Percentiles rank a stretch among this genome's conserved stretches.
phyloP scores from a whole-genome alignment of 2,329 filamentous ascomycete species.

The Fusarium lateritium region DNA sequence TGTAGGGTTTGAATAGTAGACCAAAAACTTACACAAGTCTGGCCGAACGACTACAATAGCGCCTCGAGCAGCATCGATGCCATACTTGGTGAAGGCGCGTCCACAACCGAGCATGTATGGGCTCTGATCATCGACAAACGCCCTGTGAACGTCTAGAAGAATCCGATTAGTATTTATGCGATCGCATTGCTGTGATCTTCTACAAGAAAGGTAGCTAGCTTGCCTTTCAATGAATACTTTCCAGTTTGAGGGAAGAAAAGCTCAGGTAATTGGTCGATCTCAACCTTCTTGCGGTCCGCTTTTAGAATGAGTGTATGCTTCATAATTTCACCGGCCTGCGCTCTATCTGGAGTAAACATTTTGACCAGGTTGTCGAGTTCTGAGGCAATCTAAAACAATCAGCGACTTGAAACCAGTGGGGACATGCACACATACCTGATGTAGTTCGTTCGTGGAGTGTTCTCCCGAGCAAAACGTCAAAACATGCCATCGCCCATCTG shows the following conservation, averaged over 20 bases:
- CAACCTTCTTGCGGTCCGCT: slow-evolving; percentile 7
- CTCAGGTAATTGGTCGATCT: slow-evolving; percentile 20
- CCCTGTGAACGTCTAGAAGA: slow-evolving; percentile 26
- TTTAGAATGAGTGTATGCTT: slow-evolving; percentile 15
- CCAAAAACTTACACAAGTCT: slow-evolving; percentile 32
- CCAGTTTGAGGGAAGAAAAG: slow-evolving; percentile 35
- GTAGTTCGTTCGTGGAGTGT: not conserved
- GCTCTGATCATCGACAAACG: slow-evolving; percentile 35
- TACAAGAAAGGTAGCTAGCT: rapidly evolving
- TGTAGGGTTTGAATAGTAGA: rapidly evolving
- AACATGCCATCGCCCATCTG: slow-evolving; percentile 44
- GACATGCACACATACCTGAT: not conserved
- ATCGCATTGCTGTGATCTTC: too few relatives aligned
- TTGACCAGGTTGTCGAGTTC: not conserved
- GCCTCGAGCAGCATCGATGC: slow-evolving; percentile 21
- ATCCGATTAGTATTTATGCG: not conserved
- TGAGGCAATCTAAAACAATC: not conserved
- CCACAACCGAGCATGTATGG: slow-evolving; percentile 35
- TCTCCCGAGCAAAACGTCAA: slow-evolving; percentile 29
- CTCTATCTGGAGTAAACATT: not conserved
- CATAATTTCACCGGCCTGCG: slow-evolving; percentile 12
- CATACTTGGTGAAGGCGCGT: slow-evolving; percentile 21
- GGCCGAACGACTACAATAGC: slow-evolving; percentile 37
- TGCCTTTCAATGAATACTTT: slow-evolving; percentile 11
- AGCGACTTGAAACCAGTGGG: not conserved